Percentiles rank a stretch among this genome's conserved stretches.
Conservation (phyloP, 2,329 filamentous ascomycete species). For the Raffaelea arxii region DNA sequence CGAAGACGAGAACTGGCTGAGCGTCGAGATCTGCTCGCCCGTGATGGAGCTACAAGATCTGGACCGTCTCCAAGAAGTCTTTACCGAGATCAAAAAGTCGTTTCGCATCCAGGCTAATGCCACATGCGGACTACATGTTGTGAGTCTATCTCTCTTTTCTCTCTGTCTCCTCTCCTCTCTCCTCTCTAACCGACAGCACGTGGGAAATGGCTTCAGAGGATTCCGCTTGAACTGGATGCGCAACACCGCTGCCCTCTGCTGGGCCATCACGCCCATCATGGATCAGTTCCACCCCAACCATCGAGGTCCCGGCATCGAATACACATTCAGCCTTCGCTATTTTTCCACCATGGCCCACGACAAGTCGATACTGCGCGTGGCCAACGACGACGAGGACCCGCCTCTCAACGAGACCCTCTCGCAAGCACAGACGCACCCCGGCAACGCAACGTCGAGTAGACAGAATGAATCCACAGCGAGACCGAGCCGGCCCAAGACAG, state of each 20-base stretch:
- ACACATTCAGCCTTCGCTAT: constrained; percentile 1
- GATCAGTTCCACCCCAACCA: constrained; percentile 3
- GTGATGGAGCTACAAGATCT: too few species aligned
- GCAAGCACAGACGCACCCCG: too few species aligned
- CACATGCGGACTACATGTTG: constrained; percentile 6
- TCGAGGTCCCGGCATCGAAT: neutral
- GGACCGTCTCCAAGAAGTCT: too few species aligned
- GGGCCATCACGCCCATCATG: constrained; percentile 2
- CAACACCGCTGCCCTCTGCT: constrained; percentile 1
- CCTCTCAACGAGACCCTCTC: too few species aligned
- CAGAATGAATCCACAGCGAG: too few species aligned
- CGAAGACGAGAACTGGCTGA: too few species aligned
- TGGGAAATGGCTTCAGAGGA: neutral
- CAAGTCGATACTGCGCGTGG: neutral
- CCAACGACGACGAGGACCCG: neutral
- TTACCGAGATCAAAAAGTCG: neutral
- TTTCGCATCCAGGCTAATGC: constrained; percentile 2
- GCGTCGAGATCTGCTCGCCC: too few species aligned
- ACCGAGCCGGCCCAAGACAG: neutral
- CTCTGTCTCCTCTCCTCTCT: neutral
- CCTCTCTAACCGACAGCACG: constrained; percentile 2
- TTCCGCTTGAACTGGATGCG: constrained; percentile 5
- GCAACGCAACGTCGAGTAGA: too few species aligned
- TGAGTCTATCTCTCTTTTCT: neutral
- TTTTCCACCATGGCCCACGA: constrained; percentile 3